phyloP scores from a whole-genome alignment of 208 protist genomes.

The Trichomonas vaginalis region DNA sequence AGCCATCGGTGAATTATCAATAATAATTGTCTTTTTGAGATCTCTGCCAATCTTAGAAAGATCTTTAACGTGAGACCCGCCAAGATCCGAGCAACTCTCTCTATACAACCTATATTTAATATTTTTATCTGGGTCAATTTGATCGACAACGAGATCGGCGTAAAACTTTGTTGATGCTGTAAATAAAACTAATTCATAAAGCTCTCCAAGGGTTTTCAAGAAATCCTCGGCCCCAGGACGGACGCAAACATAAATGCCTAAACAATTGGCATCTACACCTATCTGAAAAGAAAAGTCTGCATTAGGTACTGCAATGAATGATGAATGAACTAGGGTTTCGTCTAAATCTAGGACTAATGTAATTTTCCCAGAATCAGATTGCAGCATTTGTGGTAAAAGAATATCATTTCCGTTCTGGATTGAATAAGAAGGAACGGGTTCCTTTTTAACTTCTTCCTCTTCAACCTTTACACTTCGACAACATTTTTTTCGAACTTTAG shows the following conservation, averaged over 20 bases:
- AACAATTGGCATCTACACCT: neutral
- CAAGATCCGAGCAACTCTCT: constrained; percentile 3
- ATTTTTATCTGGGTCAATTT: neutral
- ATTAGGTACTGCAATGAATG: neutral
- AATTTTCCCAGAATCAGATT: neutral
- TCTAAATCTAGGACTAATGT: neutral
- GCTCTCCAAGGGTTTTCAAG: neutral
- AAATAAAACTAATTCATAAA: constrained; percentile 10
- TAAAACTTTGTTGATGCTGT: neutral
- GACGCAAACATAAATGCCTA: neutral
- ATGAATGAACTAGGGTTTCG: constrained; percentile 18
- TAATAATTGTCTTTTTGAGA: neutral
- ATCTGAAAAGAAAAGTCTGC: neutral
- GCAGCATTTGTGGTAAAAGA: neutral
- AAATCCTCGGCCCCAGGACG: neutral
- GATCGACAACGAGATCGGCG: neutral
- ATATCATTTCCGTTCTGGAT: neutral
- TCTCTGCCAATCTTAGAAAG: neutral
- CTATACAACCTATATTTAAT: constrained; percentile 4
- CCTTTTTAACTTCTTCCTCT: neutral
- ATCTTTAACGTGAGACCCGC: constrained; percentile 6
- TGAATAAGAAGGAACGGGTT: neutral
- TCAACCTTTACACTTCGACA: neutral
- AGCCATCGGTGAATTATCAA: constrained; percentile 5
- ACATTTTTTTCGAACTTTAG: neutral